phyloP scores from a whole-genome alignment of 768 basidiomycete species.

The Leccinum disarticulatum region DNA sequence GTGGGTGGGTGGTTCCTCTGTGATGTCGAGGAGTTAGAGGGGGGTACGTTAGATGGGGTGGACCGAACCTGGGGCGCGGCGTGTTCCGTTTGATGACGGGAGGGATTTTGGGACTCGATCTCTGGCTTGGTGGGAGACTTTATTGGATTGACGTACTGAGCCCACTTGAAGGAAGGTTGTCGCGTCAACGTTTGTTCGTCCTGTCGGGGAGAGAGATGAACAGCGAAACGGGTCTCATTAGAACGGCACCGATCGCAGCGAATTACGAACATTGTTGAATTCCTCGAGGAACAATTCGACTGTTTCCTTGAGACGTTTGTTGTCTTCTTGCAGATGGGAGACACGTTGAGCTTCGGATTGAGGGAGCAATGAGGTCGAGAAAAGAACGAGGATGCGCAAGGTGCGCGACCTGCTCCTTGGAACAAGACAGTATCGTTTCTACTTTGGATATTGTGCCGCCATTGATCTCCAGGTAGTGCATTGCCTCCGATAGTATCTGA shows the following conservation, averaged over 20 bases:
- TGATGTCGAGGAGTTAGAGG: slow-evolving; percentile 31
- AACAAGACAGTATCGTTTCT: too few relatives aligned
- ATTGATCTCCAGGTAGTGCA: too few relatives aligned
- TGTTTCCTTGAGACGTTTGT: slow-evolving; percentile 61
- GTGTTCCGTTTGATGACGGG: slow-evolving; percentile 76
- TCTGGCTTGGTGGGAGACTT: slow-evolving; percentile 81
- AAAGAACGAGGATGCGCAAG: background rate
- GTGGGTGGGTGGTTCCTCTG: slow-evolving; percentile 28
- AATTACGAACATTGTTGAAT: slow-evolving; percentile 45
- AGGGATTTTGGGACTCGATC: slow-evolving; percentile 73
- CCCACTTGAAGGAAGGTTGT: slow-evolving; percentile 89
- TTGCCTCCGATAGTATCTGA: too few relatives aligned
- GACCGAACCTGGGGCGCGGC: slow-evolving; percentile 48
- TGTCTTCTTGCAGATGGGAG: slow-evolving; percentile 72
- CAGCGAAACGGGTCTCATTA: slow-evolving; percentile 5
- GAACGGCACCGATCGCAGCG: slow-evolving; percentile 18
- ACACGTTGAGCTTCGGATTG: slow-evolving; percentile 64
- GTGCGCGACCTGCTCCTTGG: slow-evolving; percentile 66
- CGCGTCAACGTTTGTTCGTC: slow-evolving; percentile 54
- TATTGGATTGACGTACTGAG: slow-evolving; percentile 70
- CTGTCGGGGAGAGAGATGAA: slow-evolving; percentile 17
- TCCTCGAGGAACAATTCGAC: slow-evolving; percentile 70
- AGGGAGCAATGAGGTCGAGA: slow-evolving; percentile 4
- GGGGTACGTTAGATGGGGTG: slow-evolving; percentile 17
- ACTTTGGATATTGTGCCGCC: too few relatives aligned